Conservation (phyloP, 768 basidiomycete species). For the Nevesoporus exiguus region DNA sequence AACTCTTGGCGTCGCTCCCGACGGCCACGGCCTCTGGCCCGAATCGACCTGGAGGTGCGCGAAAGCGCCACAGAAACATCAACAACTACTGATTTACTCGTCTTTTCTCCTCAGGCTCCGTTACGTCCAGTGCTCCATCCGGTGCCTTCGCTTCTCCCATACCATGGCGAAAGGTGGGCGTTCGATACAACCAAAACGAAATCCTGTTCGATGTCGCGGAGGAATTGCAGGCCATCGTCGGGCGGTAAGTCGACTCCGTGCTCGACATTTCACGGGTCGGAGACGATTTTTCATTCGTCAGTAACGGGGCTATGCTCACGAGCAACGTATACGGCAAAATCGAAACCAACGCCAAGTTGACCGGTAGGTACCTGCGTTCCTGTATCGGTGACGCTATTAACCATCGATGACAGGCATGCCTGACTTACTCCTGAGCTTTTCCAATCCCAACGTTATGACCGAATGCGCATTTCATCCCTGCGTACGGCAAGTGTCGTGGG, state of each 20-base stretch:
- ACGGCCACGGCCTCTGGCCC: conserved; percentile 23
- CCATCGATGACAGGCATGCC: conserved; percentile 62
- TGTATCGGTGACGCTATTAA: neutral
- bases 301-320: conserved; percentile 63
- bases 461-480: conserved; percentile 93
- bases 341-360: conserved; percentile 72
- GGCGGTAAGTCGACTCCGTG: conserved; percentile 20
- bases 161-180: conserved; percentile 86
- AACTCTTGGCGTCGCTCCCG: conserved; percentile 46
- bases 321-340: conserved; percentile 74
- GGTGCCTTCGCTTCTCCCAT: conserved; percentile 82
- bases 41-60: conserved; percentile 30
- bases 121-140: conserved; percentile 37
- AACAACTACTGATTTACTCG: neutral
- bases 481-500: conserved; percentile 58
- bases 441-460: conserved; percentile 65
- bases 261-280: neutral
- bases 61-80: neutral
- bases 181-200: conserved; percentile 85
- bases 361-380: conserved; percentile 46
- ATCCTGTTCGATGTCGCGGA: conserved; percentile 91
- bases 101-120: conserved; percentile 15
- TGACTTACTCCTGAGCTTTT: conserved; percentile 77
- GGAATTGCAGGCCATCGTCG: conserved; percentile 54
- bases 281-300: conserved; percentile 25